Conservation (phyloP, 106 monocot species). For the Dendrobium huoshanense region DNA sequence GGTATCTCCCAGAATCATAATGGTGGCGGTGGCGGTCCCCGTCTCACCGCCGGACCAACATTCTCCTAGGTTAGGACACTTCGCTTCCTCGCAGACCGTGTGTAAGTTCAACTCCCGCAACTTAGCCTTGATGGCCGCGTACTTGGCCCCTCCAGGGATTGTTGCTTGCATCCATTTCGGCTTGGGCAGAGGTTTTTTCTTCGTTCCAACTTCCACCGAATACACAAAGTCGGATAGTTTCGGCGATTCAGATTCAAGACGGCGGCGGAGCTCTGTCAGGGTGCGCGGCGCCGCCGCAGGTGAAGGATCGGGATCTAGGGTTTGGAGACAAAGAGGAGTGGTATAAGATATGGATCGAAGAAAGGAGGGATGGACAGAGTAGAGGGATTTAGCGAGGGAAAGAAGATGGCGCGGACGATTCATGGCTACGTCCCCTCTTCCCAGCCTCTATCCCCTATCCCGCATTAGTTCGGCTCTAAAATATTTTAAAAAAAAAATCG, state of each 20-base stretch:
- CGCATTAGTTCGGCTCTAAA: too few relatives aligned
- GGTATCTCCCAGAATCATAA: slow-evolving; percentile 96
- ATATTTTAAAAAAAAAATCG: too few relatives aligned
- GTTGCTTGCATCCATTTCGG: slow-evolving; percentile 94
- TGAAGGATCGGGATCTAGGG: slow-evolving; percentile 13
- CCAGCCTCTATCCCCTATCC: too few relatives aligned
- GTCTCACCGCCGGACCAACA: slow-evolving; percentile 99
- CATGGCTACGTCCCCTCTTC: neutral
- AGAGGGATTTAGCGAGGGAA: slow-evolving; percentile 33
- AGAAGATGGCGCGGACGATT: slow-evolving; percentile 19
- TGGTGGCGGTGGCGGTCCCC: slow-evolving; percentile 90
- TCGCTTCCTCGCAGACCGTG: slow-evolving; percentile 95
- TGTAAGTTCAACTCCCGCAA: slow-evolving; percentile 82
- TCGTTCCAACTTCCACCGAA: slow-evolving; percentile 84
- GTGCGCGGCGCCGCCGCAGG: slow-evolving; percentile 22
- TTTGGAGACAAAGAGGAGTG: slow-evolving; percentile 14
- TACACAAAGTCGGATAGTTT: slow-evolving; percentile 70
- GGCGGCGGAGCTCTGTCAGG: slow-evolving; percentile 49
- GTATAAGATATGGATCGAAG: slow-evolving; percentile 10
- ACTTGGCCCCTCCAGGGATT: slow-evolving; percentile 78
- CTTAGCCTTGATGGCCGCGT: slow-evolving; percentile 84
- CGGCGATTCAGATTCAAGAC: slow-evolving; percentile 49
- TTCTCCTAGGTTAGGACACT: slow-evolving; percentile 87
- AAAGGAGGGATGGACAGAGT: neutral
- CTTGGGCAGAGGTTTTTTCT: slow-evolving; percentile 81